A percentile compares a stretch with the other conserved stretches of the same genome.
These are phyloP conservation scores for Cystofilobasidium bisporidii DNA, from an alignment of 768 basidiomycete genomes.

Conservation along the genomic window DNA sequence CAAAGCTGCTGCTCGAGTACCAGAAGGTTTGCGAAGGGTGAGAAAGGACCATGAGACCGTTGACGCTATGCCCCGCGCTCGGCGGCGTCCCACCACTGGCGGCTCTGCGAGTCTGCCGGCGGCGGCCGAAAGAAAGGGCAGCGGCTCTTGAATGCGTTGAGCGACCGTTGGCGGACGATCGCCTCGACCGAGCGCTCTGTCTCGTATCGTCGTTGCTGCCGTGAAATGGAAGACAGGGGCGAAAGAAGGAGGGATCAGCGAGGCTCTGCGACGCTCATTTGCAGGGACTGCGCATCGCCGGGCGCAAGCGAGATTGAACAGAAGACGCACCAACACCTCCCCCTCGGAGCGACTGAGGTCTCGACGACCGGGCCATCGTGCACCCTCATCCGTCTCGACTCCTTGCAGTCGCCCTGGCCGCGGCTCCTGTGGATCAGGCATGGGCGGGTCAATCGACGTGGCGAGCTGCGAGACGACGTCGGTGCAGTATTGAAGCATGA, in stretches of 20 bases:
- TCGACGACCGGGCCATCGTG: slow-evolving; percentile 1
- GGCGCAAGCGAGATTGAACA: too few relatives aligned
- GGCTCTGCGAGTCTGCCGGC: not conserved
- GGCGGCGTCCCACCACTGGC: not conserved
- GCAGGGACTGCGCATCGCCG: not conserved
- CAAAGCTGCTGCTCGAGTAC: too few relatives aligned
- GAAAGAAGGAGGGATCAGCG: not conserved
- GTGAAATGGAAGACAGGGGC: too few relatives aligned
- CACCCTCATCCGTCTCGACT: slow-evolving; percentile 9
- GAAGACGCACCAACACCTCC: slow-evolving; percentile 20
- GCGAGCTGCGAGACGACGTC: slow-evolving; percentile 5
- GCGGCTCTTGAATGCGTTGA: slow-evolving; percentile 1
- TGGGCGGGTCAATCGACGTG: not conserved
- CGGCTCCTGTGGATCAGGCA: not conserved
- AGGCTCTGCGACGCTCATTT: not conserved
- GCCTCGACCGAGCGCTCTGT: slow-evolving; percentile 22
- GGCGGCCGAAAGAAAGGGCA: slow-evolving; percentile 1
- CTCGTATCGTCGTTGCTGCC: slow-evolving; percentile 18
- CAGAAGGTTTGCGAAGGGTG: too few relatives aligned
- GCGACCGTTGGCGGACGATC: slow-evolving; percentile 21
- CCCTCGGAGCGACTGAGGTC: slow-evolving; percentile 16
- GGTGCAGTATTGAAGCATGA: slow-evolving; percentile 14
- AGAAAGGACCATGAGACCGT: too few relatives aligned
- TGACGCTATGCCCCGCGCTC: not conserved
- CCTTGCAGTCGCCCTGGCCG: not conserved